These are phyloP conservation scores for Exobasidium cylindrosporum DNA, from an alignment of 1,284 basidiomycete genomes.

Conservation along the genomic window DNA sequence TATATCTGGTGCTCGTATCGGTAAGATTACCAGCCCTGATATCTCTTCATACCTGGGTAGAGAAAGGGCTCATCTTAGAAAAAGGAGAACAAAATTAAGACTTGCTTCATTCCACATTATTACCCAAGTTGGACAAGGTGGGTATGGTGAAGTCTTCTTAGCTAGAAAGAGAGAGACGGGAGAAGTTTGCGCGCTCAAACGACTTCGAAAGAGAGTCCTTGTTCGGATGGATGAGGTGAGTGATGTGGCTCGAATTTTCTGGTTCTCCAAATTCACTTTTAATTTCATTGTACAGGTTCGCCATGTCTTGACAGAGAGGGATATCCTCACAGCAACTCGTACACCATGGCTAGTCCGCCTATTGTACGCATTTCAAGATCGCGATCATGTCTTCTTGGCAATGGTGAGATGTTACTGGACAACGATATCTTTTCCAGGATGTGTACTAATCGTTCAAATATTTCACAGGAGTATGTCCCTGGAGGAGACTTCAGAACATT, in stretches of 20 bases:
- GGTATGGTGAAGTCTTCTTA: conserved; percentile 54
- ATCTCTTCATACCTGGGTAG: conserved; percentile 40
- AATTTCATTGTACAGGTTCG: conserved; percentile 16
- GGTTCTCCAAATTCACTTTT: neutral
- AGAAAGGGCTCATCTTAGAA: conserved; percentile 49
- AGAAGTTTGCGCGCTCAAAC: conserved; percentile 54
- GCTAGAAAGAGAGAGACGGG: conserved; percentile 53
- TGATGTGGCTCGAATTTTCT: neutral
- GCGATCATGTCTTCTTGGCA: conserved; percentile 51
- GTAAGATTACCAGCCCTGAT: conserved; percentile 66
- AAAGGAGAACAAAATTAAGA: conserved; percentile 49
- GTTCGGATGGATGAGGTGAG: conserved; percentile 55
- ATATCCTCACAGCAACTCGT: conserved; percentile 53
- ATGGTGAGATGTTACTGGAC: conserved; percentile 26
- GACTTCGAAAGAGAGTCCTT: conserved; percentile 50
- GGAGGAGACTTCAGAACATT: conserved; percentile 55
- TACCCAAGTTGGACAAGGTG: conserved; percentile 54
- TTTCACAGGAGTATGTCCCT: conserved; percentile 60
- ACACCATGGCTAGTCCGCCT: conserved; percentile 53
- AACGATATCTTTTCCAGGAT: neutral
- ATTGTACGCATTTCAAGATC: conserved; percentile 54
- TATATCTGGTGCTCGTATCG: neutral
- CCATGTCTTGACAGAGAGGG: conserved; percentile 53
- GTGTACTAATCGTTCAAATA: conserved; percentile 1
- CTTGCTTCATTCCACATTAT: conserved; percentile 55